These are phyloP conservation scores for Nitzschia palea DNA, from an alignment of 108 stramenopile species.

Conservation along the genomic window DNA sequence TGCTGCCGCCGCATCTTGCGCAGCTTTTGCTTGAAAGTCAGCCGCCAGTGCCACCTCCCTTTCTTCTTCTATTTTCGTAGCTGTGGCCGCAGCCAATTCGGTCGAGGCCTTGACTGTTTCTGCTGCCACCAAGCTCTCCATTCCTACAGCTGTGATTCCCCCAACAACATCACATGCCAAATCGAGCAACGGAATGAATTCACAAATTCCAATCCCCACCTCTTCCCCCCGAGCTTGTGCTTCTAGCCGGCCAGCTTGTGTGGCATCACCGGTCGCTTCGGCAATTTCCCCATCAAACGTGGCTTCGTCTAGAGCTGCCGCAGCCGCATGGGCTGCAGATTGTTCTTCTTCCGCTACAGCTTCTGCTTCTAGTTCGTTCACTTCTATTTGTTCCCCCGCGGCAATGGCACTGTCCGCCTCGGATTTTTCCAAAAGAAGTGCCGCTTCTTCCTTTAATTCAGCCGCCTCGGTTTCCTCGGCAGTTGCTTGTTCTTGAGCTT, in stretches of 20 bases:
- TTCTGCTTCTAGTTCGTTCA: background rate
- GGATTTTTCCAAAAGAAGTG: background rate
- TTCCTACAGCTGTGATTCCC: constrained; percentile 1
- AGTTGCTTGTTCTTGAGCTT: background rate
- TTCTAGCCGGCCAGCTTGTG: background rate
- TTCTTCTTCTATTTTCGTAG: constrained; percentile 3
- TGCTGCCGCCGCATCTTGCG: background rate
- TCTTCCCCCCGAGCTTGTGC: constrained; percentile 14
- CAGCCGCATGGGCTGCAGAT: background rate
- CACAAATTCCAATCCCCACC: constrained; percentile 8
- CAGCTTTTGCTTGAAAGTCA: background rate
- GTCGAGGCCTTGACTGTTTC: background rate
- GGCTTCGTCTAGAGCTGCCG: background rate
- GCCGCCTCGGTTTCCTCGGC: background rate
- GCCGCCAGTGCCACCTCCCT: constrained; percentile 1
- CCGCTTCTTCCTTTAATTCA: constrained; percentile 3
- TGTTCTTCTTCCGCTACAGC: background rate
- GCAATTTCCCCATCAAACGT: background rate
- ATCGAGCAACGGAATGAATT: constrained; percentile 4
- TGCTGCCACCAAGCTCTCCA: background rate
- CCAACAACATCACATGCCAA: constrained; percentile 7
- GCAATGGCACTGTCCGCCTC: background rate
- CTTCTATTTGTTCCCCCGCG: constrained; percentile 1
- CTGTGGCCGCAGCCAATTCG: constrained; percentile 1
- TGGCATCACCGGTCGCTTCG: background rate